phyloP scores from a whole-genome alignment of 2,329 filamentous ascomycete species.

The Fusarium pseudocircinatum region DNA sequence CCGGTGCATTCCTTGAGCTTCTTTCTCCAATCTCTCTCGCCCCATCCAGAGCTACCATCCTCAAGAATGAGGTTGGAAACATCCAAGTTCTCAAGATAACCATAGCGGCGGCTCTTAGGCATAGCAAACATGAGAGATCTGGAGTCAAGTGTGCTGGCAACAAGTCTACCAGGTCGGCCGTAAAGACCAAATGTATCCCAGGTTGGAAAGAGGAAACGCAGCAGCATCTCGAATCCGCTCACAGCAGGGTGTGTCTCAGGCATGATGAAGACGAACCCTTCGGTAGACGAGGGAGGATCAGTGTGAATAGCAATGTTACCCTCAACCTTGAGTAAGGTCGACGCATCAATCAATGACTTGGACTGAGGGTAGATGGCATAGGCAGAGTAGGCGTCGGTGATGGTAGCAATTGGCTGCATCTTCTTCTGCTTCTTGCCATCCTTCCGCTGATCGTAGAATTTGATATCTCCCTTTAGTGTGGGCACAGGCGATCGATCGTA shows the following conservation, averaged over 20 bases:
- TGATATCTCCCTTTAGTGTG: conserved; percentile 85
- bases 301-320: conserved; percentile 89
- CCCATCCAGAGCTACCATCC: conserved; percentile 80
- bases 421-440: conserved; percentile 90
- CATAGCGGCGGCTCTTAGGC: conserved; percentile 86
- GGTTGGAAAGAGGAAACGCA: conserved; percentile 90
- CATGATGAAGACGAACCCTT: conserved; percentile 98
- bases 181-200: conserved; percentile 95
- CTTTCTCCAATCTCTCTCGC: conserved; percentile 88
- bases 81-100: conserved; percentile 90
- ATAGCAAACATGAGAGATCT: conserved; percentile 98
- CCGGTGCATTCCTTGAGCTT: conserved; percentile 89
- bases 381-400: conserved; percentile 88
- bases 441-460: conserved; percentile 86
- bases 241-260: conserved; percentile 93
- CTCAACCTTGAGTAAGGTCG: conserved; percentile 93
- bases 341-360: conserved; percentile 92
- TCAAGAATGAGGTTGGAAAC: conserved; percentile 82
- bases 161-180: conserved; percentile 84
- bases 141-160: conserved; percentile 86
- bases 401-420: conserved; percentile 86
- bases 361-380: conserved; percentile 97
- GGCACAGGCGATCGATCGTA: conserved; percentile 79
- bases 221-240: conserved; percentile 93
- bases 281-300: conserved; percentile 77